Percentiles rank a stretch among this genome's conserved stretches.
Evolutionary conservation across 306 rosid species (phyloP).

Genomic region (Ochetophila trinervis): DNA sequence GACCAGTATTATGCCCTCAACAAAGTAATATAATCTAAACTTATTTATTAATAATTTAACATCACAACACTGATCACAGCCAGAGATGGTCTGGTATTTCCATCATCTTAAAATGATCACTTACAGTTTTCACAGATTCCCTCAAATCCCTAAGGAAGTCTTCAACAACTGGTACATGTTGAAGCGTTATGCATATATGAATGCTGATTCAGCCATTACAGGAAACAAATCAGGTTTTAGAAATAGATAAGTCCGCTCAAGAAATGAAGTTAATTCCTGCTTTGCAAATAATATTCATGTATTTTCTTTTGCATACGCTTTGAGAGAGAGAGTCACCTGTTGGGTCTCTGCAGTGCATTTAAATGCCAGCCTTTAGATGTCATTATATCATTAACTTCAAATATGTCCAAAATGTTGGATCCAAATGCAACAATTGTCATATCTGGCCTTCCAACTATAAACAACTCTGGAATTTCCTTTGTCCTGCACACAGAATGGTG

Average conservation of each 20-base stretch:
- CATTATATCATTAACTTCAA: slow-evolving; percentile 88
- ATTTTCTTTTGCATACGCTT: background rate
- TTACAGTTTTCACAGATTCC: slow-evolving; percentile 69
- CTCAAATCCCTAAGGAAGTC: slow-evolving; percentile 67
- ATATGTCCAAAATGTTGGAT: slow-evolving; percentile 72
- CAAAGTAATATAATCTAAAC: background rate
- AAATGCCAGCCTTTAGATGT: slow-evolving; percentile 97
- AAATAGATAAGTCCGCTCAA: slow-evolving; percentile 4
- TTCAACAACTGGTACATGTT: slow-evolving; percentile 65
- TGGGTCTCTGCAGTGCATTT: slow-evolving; percentile 95
- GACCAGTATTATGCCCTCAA: background rate
- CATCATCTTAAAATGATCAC: slow-evolving; percentile 7
- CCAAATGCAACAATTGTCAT: slow-evolving; percentile 91
- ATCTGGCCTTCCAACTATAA: slow-evolving; percentile 76
- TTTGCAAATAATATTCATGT: too few relatives aligned
- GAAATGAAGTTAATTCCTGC: background rate
- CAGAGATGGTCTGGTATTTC: background rate
- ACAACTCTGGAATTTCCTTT: slow-evolving; percentile 72
- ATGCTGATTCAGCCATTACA: slow-evolving; percentile 50
- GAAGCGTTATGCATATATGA: slow-evolving; percentile 91
- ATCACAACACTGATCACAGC: background rate
- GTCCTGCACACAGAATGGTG: slow-evolving; percentile 50
- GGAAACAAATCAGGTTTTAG: slow-evolving; percentile 20
- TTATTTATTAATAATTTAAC: background rate
- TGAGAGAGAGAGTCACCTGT: slow-evolving; percentile 44